Evolutionary conservation across 345 rosid species (phyloP).

Genomic region (Syzygium grande): DNA sequence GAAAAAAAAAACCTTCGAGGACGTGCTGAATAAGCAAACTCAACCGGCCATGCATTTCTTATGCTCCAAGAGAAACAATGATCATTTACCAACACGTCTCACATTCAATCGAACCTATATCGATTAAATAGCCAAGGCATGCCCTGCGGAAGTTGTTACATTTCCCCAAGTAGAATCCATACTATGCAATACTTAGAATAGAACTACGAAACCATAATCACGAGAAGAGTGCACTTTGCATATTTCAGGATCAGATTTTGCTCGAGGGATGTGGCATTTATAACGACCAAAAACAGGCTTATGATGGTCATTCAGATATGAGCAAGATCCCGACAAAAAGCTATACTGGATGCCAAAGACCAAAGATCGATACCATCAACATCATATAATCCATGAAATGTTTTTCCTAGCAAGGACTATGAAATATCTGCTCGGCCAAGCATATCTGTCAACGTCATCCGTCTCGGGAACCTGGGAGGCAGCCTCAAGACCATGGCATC

Average conservation of each 20-base stretch:
- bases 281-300: not conserved
- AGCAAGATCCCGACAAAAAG: not conserved
- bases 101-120: not conserved
- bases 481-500: slow-evolving; percentile 75
- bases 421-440: slow-evolving; percentile 42
- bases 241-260: not conserved
- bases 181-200: not conserved
- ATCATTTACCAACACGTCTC: not conserved
- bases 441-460: slow-evolving; percentile 75
- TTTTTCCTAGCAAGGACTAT: not conserved
- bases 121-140: not conserved
- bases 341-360: not conserved
- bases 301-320: not conserved
- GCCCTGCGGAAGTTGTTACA: not conserved
- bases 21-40: not conserved
- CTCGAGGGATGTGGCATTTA: not conserved
- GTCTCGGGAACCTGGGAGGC: slow-evolving; percentile 77
- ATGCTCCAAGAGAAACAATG: not conserved
- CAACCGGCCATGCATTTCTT: not conserved
- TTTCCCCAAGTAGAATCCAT: not conserved
- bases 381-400: not conserved
- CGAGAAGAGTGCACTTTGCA: not conserved
- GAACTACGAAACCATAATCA: not conserved
- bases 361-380: not conserved
- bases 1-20: not conserved